These are phyloP conservation scores for Darksidea phi DNA, from an alignment of 495 filamentous ascomycete genomes.

Conservation along the genomic window DNA sequence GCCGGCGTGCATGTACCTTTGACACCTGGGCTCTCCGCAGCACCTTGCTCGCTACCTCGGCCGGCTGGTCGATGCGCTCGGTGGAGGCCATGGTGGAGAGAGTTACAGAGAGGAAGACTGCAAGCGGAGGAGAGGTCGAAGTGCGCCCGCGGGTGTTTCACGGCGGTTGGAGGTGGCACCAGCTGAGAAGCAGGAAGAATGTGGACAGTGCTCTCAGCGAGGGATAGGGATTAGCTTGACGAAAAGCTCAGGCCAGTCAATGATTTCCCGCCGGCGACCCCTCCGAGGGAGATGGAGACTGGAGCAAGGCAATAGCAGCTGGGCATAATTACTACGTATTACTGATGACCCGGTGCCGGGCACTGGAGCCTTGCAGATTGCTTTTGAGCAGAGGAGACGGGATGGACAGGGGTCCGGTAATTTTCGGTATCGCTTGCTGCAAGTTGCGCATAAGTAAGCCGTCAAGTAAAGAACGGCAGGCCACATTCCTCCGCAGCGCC, in stretches of 20 bases:
- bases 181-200: slow-evolving; percentile 30
- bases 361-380: slow-evolving; percentile 18
- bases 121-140: slow-evolving; percentile 22
- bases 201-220: not conserved
- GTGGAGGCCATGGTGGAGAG: slow-evolving; percentile 38
- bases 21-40: slow-evolving; percentile 74
- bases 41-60: slow-evolving; percentile 67
- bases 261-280: not conserved
- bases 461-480: too few relatives aligned
- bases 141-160: slow-evolving; percentile 30
- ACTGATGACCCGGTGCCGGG: slow-evolving; percentile 1
- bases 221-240: slow-evolving; percentile 13
- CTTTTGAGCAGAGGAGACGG: not conserved
- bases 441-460: not conserved
- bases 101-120: slow-evolving; percentile 4
- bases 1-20: slow-evolving; percentile 57
- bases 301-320: slow-evolving; percentile 4
- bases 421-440: not conserved
- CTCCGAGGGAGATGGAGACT: too few relatives aligned
- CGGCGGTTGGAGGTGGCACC: slow-evolving; percentile 17
- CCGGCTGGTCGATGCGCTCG: slow-evolving; percentile 48
- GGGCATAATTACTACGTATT: slow-evolving; percentile 18
- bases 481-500: too few relatives aligned
- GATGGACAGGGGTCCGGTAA: not conserved
- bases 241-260: not conserved